A percentile compares a stretch with the other conserved stretches of the same genome.
phyloP scores from a whole-genome alignment of 169 alveolate genomes.

The Cyclospora cayetanensis region DNA sequence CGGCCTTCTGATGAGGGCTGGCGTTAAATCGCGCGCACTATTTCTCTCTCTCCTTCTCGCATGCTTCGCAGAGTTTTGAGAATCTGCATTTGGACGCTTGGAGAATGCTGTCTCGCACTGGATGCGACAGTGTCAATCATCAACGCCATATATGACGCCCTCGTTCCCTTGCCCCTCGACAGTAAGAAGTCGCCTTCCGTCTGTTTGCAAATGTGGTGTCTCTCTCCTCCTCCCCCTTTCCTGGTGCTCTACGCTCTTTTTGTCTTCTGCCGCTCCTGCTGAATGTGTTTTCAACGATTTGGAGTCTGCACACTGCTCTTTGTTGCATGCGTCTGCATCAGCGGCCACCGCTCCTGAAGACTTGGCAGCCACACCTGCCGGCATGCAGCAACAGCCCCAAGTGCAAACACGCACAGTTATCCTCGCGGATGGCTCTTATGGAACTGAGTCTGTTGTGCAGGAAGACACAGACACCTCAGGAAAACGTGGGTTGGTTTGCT shows the following conservation, averaged over 20 bases:
- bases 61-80: background rate
- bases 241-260: background rate
- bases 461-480: background rate
- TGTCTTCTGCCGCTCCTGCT: background rate
- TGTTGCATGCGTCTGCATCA: too few species aligned
- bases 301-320: too few species aligned
- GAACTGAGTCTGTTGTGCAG: conserved; percentile 41
- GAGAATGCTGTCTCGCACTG: background rate
- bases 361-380: too few species aligned
- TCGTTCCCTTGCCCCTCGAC: background rate
- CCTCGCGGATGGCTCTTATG: conserved; percentile 62
- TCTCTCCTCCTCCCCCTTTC: background rate
- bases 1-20: background rate
- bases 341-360: too few species aligned
- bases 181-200: too few species aligned
- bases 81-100: background rate
- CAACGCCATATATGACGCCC: background rate
- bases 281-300: too few species aligned
- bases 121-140: background rate
- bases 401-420: conserved; percentile 50
- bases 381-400: too few species aligned
- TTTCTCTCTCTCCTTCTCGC: too few species aligned
- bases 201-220: background rate
- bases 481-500: background rate
- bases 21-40: too few species aligned